These are phyloP conservation scores for Cercospora canescens DNA, from an alignment of 2,329 filamentous ascomycete species.

Conservation along the genomic window DNA sequence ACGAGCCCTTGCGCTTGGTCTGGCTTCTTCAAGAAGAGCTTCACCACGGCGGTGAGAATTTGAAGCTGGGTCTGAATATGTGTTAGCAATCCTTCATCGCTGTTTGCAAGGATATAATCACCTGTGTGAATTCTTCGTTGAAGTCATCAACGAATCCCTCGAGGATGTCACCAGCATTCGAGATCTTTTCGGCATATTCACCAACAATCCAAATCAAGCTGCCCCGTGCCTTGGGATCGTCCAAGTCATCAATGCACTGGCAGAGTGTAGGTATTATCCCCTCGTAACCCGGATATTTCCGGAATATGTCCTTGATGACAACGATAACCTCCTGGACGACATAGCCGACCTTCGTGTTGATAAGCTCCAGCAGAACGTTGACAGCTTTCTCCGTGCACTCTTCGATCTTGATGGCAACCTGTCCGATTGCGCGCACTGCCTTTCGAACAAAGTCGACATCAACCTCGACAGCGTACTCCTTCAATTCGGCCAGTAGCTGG, in stretches of 20 bases:
- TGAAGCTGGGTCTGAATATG: constrained; percentile 83
- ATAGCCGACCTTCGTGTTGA: constrained; percentile 97
- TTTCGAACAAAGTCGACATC: constrained; percentile 98
- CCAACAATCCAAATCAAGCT: constrained; percentile 98
- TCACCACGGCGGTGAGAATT: constrained; percentile 94
- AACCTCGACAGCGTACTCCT: constrained; percentile 96
- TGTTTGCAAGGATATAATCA: constrained; percentile 41
- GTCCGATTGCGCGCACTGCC: constrained; percentile 92
- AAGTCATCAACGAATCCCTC: constrained; percentile 90
- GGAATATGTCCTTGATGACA: constrained; percentile 98
- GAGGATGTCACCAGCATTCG: constrained; percentile 94
- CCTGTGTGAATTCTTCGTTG: constrained; percentile 93
- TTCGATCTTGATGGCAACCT: constrained; percentile 98
- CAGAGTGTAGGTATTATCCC: constrained; percentile 96
- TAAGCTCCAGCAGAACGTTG: constrained; percentile 87
- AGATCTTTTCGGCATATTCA: constrained; percentile 99
- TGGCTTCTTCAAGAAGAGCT: constrained; percentile 95
- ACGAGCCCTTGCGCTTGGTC: constrained; percentile 87
- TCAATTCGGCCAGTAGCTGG: constrained; percentile 88
- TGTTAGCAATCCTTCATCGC: constrained; percentile 33
- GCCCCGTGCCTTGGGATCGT: constrained; percentile 87
- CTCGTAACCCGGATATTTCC: constrained; percentile 97
- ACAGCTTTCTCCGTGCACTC: constrained; percentile 93
- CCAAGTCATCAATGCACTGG: constrained; percentile 93
- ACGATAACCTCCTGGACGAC: constrained; percentile 97